A percentile compares a stretch with the other conserved stretches of the same genome.
These are phyloP conservation scores for Euphorbia neoarborescens DNA, from an alignment of 441 rosid genomes.

Conservation along the genomic window DNA sequence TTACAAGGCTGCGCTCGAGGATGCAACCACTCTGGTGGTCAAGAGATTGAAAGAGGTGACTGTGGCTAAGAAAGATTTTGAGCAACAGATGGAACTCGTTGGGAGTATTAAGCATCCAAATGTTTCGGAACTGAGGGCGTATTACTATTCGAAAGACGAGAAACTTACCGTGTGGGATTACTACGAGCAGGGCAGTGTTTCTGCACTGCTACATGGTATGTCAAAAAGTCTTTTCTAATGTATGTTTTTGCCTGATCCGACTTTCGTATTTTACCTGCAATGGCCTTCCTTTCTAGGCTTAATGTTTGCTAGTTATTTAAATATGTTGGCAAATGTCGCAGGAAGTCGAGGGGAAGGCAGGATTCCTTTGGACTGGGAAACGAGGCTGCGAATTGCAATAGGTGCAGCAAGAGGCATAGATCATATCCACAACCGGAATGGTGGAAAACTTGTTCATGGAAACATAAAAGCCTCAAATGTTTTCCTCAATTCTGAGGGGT, in stretches of 20 bases:
- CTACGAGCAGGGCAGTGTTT: slow-evolving; percentile 47
- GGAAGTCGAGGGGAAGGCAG: slow-evolving; percentile 51
- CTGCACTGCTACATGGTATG: slow-evolving; percentile 62
- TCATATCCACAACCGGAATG: slow-evolving; percentile 47
- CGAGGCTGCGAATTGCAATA: slow-evolving; percentile 57
- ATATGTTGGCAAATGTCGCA: slow-evolving; percentile 22
- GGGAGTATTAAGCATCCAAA: slow-evolving; percentile 68
- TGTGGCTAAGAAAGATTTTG: slow-evolving; percentile 52
- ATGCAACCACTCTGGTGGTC: slow-evolving; percentile 54
- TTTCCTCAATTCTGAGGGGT: slow-evolving; percentile 52
- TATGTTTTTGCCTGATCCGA: background rate
- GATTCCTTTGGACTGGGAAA: slow-evolving; percentile 66
- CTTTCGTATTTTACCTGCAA: background rate
- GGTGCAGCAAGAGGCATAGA: slow-evolving; percentile 80
- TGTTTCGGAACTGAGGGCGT: slow-evolving; percentile 62
- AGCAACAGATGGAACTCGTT: slow-evolving; percentile 69
- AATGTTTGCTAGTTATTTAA: background rate
- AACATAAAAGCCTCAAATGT: slow-evolving; percentile 76
- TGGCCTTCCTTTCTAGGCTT: background rate
- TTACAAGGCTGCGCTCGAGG: slow-evolving; percentile 72
- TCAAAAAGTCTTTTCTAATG: slow-evolving; percentile 5
- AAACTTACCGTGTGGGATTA: slow-evolving; percentile 72
- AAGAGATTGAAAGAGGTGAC: slow-evolving; percentile 70
- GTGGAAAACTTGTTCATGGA: slow-evolving; percentile 71
- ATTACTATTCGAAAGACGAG: slow-evolving; percentile 82